Percentiles rank a stretch among this genome's conserved stretches.
Evolutionary conservation across 176 grass and related monocot species (phyloP).

Genomic region (Zea luxurians): DNA sequence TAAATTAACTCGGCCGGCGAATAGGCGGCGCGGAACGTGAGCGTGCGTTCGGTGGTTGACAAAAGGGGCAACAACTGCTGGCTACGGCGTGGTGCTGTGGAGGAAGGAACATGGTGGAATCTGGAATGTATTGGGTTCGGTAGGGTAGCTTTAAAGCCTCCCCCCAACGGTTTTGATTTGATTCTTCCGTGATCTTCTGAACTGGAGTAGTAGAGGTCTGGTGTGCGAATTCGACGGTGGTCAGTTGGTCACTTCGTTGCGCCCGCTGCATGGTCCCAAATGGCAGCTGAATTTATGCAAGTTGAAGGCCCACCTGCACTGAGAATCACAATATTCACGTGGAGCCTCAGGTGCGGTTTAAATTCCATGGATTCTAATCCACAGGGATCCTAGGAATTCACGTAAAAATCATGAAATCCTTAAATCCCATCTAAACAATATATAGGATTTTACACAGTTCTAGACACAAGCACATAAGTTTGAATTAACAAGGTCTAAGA

Average conservation of each 20-base stretch:
- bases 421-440: too few species aligned
- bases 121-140: constrained; percentile 45
- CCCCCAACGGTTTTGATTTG: neutral
- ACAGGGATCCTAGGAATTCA: too few species aligned
- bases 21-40: constrained; percentile 37
- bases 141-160: neutral
- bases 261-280: neutral
- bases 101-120: constrained; percentile 41
- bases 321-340: neutral
- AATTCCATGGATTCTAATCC: too few species aligned
- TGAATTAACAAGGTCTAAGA: too few species aligned
- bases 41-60: constrained; percentile 26
- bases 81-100: neutral
- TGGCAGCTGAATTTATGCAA: neutral
- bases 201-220: neutral
- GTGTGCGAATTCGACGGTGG: neutral
- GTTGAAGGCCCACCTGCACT: neutral
- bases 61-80: neutral
- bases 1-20: neutral
- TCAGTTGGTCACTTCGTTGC: neutral
- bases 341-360: neutral
- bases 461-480: too few species aligned
- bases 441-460: too few species aligned
- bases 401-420: too few species aligned
- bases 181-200: constrained; percentile 31